Conservation (phyloP, 2,329 filamentous ascomycete genomes). For the Intubia oerlemansii region DNA sequence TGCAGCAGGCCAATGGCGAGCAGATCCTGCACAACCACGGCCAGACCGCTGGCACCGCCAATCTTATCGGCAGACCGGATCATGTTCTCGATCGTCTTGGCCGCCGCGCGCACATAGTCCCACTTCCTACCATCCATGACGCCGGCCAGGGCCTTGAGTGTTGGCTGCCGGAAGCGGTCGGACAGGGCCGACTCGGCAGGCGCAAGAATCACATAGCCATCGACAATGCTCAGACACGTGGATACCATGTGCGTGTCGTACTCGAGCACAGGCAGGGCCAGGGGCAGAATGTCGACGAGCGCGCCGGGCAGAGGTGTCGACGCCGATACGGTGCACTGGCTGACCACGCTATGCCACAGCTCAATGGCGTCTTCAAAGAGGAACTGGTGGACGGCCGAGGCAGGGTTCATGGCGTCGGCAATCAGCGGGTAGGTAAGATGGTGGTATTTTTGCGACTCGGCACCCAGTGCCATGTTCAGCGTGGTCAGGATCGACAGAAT, state of each 20-base stretch:
- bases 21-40: constrained; percentile 43
- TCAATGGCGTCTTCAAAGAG: constrained; percentile 84
- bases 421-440: constrained; percentile 64
- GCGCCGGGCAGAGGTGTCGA: constrained; percentile 38
- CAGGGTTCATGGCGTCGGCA: constrained; percentile 53
- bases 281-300: constrained; percentile 40
- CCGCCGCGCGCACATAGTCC: constrained; percentile 34
- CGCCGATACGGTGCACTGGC: constrained; percentile 28
- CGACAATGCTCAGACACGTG: constrained; percentile 40
- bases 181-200: constrained; percentile 44
- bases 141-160: constrained; percentile 25
- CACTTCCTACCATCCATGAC: constrained; percentile 31
- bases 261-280: constrained; percentile 43
- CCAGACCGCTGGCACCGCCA: constrained; percentile 37
- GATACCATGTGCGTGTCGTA: constrained; percentile 42
- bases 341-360: constrained; percentile 60
- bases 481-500: constrained; percentile 72
- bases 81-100: constrained; percentile 40
- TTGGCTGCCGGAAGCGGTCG: constrained; percentile 29
- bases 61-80: constrained; percentile 41
- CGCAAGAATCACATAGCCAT: constrained; percentile 50
- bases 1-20: constrained; percentile 39
- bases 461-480: constrained; percentile 69
- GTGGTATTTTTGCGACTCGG: constrained; percentile 59
- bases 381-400: constrained; percentile 56